Base-by-base conservation (phyloP, 306 rosid genomes). In the Castanea sativa region DNA sequence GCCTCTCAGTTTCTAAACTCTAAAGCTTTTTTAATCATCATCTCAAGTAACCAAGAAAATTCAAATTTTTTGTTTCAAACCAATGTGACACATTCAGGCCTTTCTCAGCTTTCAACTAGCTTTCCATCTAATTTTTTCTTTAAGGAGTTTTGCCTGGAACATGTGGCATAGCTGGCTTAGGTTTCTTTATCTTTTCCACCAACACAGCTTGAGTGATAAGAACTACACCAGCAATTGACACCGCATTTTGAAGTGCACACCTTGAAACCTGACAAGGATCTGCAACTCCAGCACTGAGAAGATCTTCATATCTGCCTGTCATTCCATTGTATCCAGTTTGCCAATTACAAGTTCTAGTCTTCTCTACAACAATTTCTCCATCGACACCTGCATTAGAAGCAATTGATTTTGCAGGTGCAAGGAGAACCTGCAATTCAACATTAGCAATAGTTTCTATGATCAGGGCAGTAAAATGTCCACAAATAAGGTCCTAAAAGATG, bases 231-330 rank as follows among this genome's bases (percentile, higher is more conserved):
- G 98, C 92, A 81, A 95, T 82, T 13, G 98, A 92, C 79, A 82
- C 94, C 5, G 97, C 97, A 85, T 80, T 91, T 83, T 92, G 96
- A 83, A 93, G 96, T 71, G 99, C 99, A 76, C 97, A 92, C 74
- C 96, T 92, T 25, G 94, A 80, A 82, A 95, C 97, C 51, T 89
- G 90, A 84, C 97, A 85, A 68, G 99, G 99, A 87, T 95, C 99
- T 49, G 90, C 82, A 53, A 95, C 91, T 30, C 98, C 98, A 0
- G 94, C 94, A 75, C 87, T 79, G 27, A 91, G 78, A 87, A 95
- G 99, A 90, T 95, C 99, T 86, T 91, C 98, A 29, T 92, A 92
- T 21, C 61, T 77, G 55, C 80, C 89, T 5, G 91, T 87, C 98
- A 95, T 91, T 18, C 97, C 99, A 69, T 93, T 93, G 73, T 87